Evolutionary conservation across 345 rosid species (phyloP), one percentile per base, ranked within the genome.

Genomic region (Combretum micranthum): DNA sequence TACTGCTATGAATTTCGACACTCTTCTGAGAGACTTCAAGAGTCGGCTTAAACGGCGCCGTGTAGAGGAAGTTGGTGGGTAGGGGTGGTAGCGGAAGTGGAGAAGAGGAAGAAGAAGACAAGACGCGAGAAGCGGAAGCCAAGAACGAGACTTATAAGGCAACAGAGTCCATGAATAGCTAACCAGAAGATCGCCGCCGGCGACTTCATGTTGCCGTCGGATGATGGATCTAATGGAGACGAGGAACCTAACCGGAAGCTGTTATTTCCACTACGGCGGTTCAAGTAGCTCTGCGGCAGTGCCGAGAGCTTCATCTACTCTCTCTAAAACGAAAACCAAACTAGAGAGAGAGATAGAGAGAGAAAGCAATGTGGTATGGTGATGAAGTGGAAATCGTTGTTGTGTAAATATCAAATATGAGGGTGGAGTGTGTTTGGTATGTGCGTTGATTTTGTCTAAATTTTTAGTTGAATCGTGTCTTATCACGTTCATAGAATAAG

Each of bases 101-200:
- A 82, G 84, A 89, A 83, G 63, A 93, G 75, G 62, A 93, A 76
- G 77, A 94, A 83, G 80, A 94, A 90, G 47, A 90, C 90, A 15
- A 94, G 75, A 22, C 96, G 87, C 17, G 96, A 94, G 81, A 94
- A 90, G 59, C 99, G 84, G 61, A 78, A 94, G 2, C 99, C 99
- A 17, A 94, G 90, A 22, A 94, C 76, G 50, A 94, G 75, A 56
- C 96, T 87, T 14, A 94, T 72, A 64, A 94, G 80, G 75, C 99
- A 94, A 59, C 90, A 85, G 15, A 94, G 66, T 63, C 83, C 88
- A 47, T 94, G 97, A 22, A 90, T 46, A 50, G 80, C 20, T 4
- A 94, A 71, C 97, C 97, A 90, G 65, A 90, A 90, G 25, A 82
- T 42, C 0, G 95, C 85, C 0, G 78, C 77, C 13, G 92, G 75